phyloP scores from a whole-genome alignment of 352 stramenopile species.

The Plasmopara muralis region DNA sequence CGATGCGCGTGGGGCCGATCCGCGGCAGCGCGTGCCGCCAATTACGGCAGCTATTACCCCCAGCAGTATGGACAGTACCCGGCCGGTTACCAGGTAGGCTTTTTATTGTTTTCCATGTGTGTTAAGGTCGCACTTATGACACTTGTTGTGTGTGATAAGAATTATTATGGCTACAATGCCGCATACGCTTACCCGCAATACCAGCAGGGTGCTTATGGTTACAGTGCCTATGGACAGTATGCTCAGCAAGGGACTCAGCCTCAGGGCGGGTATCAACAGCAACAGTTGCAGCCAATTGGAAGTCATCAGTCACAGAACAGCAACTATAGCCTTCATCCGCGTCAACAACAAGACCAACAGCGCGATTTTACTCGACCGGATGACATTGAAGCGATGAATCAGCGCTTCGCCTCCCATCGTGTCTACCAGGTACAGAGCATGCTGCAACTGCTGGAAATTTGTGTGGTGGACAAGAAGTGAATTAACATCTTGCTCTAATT shows the following conservation, averaged over 20 bases:
- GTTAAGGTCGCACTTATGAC: background rate
- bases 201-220: constrained; percentile 39
- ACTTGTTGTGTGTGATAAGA: constrained; percentile 16
- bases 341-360: constrained; percentile 38
- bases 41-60: constrained; percentile 38
- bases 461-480: background rate
- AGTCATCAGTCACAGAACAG: constrained; percentile 35
- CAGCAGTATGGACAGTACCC: constrained; percentile 49
- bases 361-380: constrained; percentile 71
- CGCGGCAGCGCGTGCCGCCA: constrained; percentile 42
- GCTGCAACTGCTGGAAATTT: background rate
- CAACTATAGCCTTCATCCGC: constrained; percentile 24
- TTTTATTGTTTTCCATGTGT: background rate
- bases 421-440: constrained; percentile 62
- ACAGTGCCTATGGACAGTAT: constrained; percentile 47
- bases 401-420: constrained; percentile 66
- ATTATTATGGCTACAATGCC: constrained; percentile 56
- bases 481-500: constrained; percentile 2
- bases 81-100: constrained; percentile 34
- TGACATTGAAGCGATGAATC: constrained; percentile 72
- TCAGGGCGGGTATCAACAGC: constrained; percentile 35
- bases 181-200: constrained; percentile 40
- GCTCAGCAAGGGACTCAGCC: constrained; percentile 34
- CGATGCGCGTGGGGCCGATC: constrained; percentile 85
- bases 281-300: constrained; percentile 22